phyloP scores from a whole-genome alignment of 179 eudicot species.

The Heliamphora ciliata region DNA sequence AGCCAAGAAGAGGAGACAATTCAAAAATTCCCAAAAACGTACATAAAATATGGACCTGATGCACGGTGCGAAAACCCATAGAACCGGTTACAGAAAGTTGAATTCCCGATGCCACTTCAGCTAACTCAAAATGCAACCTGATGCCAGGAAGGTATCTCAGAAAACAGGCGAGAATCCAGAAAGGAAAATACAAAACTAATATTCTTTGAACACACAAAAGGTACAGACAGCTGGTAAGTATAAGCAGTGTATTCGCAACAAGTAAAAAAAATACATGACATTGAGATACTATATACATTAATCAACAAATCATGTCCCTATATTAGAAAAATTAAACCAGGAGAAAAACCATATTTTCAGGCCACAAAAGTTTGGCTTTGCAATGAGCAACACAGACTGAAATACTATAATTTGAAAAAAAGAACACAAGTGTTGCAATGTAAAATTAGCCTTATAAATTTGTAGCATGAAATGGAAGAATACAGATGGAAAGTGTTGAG shows the following conservation, averaged over 20 bases:
- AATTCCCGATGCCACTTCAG: constrained; percentile 50
- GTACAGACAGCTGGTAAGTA: not conserved
- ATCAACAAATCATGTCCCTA: no score
- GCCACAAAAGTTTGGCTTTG: not conserved
- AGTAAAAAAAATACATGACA: no score
- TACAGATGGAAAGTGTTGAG: not conserved
- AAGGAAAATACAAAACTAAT: constrained; percentile 14
- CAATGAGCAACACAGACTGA: not conserved
- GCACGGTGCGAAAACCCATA: constrained; percentile 78
- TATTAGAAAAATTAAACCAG: no score
- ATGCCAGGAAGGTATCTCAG: constrained; percentile 15
- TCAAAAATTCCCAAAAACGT: constrained; percentile 4
- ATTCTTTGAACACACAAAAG: not conserved
- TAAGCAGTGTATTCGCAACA: not conserved
- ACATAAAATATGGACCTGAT: constrained; percentile 46
- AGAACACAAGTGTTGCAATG: not conserved
- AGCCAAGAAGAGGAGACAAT: constrained; percentile 12
- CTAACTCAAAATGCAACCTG: constrained; percentile 65
- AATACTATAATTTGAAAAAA: not conserved
- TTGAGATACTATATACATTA: no score
- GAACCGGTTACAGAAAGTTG: constrained; percentile 73
- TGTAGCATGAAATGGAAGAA: not conserved
- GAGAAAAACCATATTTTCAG: not conserved
- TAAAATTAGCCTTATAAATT: not conserved
- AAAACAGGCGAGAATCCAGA: constrained; percentile 9